Evolutionary conservation across 768 basidiomycete species (phyloP).

Genomic region (Dentipellis sp.): DNA sequence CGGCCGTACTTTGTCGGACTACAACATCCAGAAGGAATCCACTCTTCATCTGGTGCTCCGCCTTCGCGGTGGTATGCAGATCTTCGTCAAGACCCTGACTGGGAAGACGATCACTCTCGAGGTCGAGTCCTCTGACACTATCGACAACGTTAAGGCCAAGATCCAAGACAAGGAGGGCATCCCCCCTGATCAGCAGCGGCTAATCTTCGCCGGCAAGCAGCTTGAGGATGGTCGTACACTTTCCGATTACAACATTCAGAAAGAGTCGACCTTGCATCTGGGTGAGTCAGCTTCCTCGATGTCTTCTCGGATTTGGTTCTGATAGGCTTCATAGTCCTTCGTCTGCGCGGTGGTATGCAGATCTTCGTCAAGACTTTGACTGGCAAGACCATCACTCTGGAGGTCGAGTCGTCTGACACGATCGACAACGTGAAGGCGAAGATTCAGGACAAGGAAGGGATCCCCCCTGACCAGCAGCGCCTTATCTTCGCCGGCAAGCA

Average conservation of each 20-base stretch:
- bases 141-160: constrained; percentile 89
- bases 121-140: constrained; percentile 94
- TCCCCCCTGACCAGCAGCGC: constrained; percentile 87
- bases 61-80: constrained; percentile 26
- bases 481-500: constrained; percentile 97
- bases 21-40: constrained; percentile 99
- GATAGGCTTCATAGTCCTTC: constrained; percentile 23
- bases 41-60: constrained; percentile 68
- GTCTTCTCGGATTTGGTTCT: too few species aligned
- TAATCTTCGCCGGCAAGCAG: constrained; percentile 99
- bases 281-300: constrained; percentile 18
- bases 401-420: constrained; percentile 72
- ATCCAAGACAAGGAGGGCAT: constrained; percentile 82
- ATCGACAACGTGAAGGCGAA: constrained; percentile 76
- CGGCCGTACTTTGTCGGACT: constrained; percentile 90
- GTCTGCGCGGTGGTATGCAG: constrained; percentile 50
- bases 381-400: constrained; percentile 86
- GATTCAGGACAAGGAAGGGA: constrained; percentile 82
- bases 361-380: constrained; percentile 86
- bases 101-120: constrained; percentile 98
- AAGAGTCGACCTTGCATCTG: constrained; percentile 97
- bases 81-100: constrained; percentile 86
- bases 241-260: constrained; percentile 96
- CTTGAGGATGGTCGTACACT: constrained; percentile 98
- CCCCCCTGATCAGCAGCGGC: constrained; percentile 90